Percentiles rank a stretch among this genome's conserved stretches.
These are phyloP conservation scores for Glonium stellatum DNA, from an alignment of 495 filamentous ascomycete species.

Conservation along the genomic window DNA sequence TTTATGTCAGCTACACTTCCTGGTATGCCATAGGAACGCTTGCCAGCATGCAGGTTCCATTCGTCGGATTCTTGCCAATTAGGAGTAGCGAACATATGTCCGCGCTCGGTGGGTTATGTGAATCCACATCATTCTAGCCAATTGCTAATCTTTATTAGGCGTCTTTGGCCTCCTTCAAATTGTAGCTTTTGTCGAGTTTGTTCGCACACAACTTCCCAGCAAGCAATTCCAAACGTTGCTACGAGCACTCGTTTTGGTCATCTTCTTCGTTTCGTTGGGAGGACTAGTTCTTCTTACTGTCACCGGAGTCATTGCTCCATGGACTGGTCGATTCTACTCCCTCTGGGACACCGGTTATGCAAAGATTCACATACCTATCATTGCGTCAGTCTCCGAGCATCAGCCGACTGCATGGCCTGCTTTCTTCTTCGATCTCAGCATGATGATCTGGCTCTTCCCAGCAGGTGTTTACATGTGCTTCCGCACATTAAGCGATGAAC, in stretches of 20 bases:
- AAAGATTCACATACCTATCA: constrained; percentile 99
- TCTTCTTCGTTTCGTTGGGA: constrained; percentile 65
- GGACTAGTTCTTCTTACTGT: constrained; percentile 76
- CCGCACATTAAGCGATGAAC: constrained; percentile 85
- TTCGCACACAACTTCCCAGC: constrained; percentile 77
- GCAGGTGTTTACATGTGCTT: constrained; percentile 99
- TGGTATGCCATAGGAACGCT: constrained; percentile 97
- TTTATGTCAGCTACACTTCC: constrained; percentile 94
- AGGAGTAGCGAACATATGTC: constrained; percentile 99
- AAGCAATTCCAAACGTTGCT: constrained; percentile 88
- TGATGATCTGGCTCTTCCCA: constrained; percentile 98
- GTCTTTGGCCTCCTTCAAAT: constrained; percentile 95
- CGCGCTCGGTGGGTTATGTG: constrained; percentile 62
- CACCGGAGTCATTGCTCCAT: constrained; percentile 87
- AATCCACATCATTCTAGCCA: not conserved
- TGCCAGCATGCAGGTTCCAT: constrained; percentile 99
- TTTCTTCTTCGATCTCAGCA: constrained; percentile 98
- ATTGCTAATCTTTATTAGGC: constrained; percentile 49
- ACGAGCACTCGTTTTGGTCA: constrained; percentile 68
- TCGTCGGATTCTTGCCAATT: constrained; percentile 95
- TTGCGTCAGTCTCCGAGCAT: constrained; percentile 98
- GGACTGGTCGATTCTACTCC: constrained; percentile 98
- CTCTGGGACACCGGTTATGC: constrained; percentile 99
- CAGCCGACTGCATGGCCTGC: constrained; percentile 99
- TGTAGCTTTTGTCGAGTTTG: constrained; percentile 85